Percentiles rank a stretch among this genome's conserved stretches.
phyloP scores from a whole-genome alignment of 2,329 filamentous ascomycete species.

The Sarocladium oryzae region DNA sequence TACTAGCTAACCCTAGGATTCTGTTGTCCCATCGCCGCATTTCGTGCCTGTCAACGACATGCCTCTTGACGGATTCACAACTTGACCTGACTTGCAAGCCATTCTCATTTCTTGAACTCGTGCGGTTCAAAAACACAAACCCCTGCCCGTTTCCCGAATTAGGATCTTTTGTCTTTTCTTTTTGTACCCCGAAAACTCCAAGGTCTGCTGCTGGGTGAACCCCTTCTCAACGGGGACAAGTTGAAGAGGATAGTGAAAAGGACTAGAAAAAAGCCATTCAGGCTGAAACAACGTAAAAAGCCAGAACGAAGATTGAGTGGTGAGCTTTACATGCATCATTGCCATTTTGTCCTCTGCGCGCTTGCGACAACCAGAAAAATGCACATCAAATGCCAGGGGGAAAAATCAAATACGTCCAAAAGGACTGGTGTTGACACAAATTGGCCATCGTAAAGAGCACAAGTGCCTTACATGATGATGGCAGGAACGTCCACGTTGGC shows the following conservation, averaged over 20 bases:
- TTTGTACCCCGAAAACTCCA: conserved; percentile 1
- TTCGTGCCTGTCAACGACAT: too few relatives aligned
- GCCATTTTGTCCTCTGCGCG: background rate
- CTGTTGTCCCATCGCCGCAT: too few relatives aligned
- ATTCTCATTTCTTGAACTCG: too few relatives aligned
- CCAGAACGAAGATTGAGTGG: conserved; percentile 1
- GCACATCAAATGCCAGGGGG: conserved; percentile 1
- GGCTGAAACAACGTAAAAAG: background rate
- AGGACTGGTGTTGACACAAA: background rate
- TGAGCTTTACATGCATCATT: background rate
- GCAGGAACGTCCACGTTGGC: conserved; percentile 81
- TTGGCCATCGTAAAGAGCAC: background rate
- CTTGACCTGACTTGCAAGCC: too few relatives aligned
- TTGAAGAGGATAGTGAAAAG: background rate
- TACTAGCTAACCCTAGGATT: too few relatives aligned
- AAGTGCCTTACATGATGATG: conserved; percentile 54
- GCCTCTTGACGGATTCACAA: too few relatives aligned
- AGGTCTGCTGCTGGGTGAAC: background rate
- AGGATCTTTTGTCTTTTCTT: background rate
- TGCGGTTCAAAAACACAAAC: too few relatives aligned
- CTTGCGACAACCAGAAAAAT: conserved; percentile 8
- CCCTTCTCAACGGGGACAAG: background rate
- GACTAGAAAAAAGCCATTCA: background rate
- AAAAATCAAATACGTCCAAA: background rate
- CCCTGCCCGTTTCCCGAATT: too few relatives aligned